Conservation (phyloP, 345 rosid genomes). For the Arabidopsis thaliana region TAIR10.1 NC_003074.8:996501-997000, state of each 20-base stretch:
- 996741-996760: slow-evolving; percentile 15
- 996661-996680: slow-evolving; percentile 30
- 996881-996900: not conserved
- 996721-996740: slow-evolving; percentile 32
- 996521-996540: slow-evolving; percentile 20
- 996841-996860: not conserved
- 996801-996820: slow-evolving; percentile 26
- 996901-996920: not conserved
- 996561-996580: slow-evolving; percentile 19
- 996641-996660: slow-evolving; percentile 1
- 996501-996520: not conserved
- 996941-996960: not conserved
- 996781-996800: slow-evolving; percentile 23
- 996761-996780: slow-evolving; percentile 24
- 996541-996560: not conserved
- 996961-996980: too few species aligned
- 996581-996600: slow-evolving; percentile 19
- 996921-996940: not conserved
- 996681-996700: not conserved
- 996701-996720: slow-evolving; percentile 24
- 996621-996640: not conserved
- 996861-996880: not conserved
- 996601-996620: not conserved
- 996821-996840: slow-evolving; percentile 23
- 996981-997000: too few species aligned